Evolutionary conservation across 73 alveolate genomes (phyloP).

Genomic region (Tetrahymena thermophila): DNA sequence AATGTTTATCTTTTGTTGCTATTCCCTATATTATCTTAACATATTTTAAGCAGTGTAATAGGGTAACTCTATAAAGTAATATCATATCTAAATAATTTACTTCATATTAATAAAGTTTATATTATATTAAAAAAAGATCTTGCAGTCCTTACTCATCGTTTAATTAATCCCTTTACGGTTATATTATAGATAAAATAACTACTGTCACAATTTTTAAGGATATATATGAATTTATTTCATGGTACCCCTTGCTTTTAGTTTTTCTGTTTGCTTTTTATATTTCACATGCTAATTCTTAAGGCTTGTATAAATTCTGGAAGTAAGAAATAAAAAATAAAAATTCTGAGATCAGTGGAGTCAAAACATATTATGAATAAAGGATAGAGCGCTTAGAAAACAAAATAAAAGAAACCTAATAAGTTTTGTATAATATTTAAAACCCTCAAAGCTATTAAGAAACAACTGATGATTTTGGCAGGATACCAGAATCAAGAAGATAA

Average conservation of each 20-base stretch:
- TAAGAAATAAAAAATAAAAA: not conserved
- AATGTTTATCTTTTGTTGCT: not conserved
- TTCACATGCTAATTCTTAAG: not conserved
- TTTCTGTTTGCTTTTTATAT: not conserved
- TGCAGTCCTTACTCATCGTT: not conserved
- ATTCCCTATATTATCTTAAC: not conserved
- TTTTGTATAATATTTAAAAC: not conserved
- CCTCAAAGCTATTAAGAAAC: not conserved
- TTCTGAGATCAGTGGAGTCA: not conserved
- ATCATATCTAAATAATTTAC: too few relatives aligned
- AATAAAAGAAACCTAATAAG: not conserved
- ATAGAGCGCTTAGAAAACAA: not conserved
- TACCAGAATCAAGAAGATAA: not conserved
- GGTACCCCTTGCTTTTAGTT: not conserved
- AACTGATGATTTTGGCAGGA: not conserved
- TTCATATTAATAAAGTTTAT: not conserved
- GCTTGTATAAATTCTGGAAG: not conserved
- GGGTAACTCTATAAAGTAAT: not conserved
- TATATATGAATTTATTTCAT: not conserved
- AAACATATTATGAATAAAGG: not conserved
- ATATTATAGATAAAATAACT: not conserved
- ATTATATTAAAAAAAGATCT: not conserved
- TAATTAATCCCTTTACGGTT: not conserved
- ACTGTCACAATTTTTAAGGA: not conserved
- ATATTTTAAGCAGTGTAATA: not conserved